Evolutionary conservation across 2,329 filamentous ascomycete genomes (phyloP).

Genomic region (Westerdykella aurantiaca): DNA sequence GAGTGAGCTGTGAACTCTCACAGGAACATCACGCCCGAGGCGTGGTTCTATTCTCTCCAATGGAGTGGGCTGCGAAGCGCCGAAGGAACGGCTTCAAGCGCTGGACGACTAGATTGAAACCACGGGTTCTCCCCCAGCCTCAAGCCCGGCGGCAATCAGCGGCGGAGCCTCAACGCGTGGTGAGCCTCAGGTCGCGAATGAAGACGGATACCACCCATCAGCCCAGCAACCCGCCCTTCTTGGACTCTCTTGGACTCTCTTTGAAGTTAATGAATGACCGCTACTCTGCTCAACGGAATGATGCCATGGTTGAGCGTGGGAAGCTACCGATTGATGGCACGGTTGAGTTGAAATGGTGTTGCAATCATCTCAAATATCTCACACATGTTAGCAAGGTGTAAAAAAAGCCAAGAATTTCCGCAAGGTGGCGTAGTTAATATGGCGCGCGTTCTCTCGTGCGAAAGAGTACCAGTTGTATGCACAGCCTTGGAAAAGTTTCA

Average conservation of each 20-base stretch:
- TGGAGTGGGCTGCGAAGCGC: neutral
- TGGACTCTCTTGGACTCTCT: neutral
- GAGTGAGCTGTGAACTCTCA: neutral
- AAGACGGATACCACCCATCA: neutral
- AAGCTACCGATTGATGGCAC: neutral
- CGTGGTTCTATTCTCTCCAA: neutral
- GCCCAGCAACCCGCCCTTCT: neutral
- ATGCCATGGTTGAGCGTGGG: neutral
- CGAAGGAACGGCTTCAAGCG: neutral
- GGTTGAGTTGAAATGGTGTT: neutral
- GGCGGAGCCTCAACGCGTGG: neutral
- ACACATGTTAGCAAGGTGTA: neutral
- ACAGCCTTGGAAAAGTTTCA: slow-evolving; percentile 1
- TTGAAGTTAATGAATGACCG: neutral
- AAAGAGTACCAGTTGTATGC: too few relatives aligned
- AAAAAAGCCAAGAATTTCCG: neutral
- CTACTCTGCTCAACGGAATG: neutral
- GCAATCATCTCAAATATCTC: neutral
- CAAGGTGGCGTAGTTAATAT: neutral
- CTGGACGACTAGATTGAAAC: neutral
- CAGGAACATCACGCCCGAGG: neutral
- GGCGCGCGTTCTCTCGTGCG: too few relatives aligned
- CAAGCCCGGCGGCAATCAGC: neutral
- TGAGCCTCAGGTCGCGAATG: neutral
- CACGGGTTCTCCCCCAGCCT: neutral